Evolutionary conservation across 2,329 filamentous ascomycete species (phyloP).

Genomic region (Diaporthe aspalathi): DNA sequence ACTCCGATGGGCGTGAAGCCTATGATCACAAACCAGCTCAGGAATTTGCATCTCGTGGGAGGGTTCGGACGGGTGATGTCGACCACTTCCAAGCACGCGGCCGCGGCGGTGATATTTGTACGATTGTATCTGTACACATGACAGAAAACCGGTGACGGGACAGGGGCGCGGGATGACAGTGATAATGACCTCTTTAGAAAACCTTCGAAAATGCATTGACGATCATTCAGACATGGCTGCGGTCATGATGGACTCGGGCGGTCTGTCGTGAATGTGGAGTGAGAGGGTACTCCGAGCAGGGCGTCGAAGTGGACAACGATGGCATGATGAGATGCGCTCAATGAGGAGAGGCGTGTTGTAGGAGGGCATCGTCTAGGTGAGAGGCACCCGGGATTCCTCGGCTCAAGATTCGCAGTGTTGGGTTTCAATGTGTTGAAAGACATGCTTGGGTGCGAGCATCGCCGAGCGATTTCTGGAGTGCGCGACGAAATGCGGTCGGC

Average conservation of each 20-base stretch:
- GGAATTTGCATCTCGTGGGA: slow-evolving; percentile 6
- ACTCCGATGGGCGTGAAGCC: slow-evolving; percentile 16
- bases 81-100: slow-evolving; percentile 26
- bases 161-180: slow-evolving; percentile 17
- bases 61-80: slow-evolving; percentile 11
- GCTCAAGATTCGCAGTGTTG: not conserved
- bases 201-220: slow-evolving; percentile 21
- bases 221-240: slow-evolving; percentile 29
- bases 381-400: not conserved
- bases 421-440: not conserved
- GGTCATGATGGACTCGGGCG: not conserved
- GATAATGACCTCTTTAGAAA: slow-evolving; percentile 36
- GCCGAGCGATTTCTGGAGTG: not conserved
- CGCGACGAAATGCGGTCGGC: not conserved
- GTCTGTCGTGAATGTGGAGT: too few species aligned
- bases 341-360: not conserved
- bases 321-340: not conserved
- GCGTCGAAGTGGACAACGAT: not conserved
- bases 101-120: slow-evolving; percentile 26
- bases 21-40: slow-evolving; percentile 11
- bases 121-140: slow-evolving; percentile 35
- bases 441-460: not conserved
- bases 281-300: not conserved
- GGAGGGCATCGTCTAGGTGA: not conserved
- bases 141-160: slow-evolving; percentile 26